Base-by-base conservation (phyloP, 2,329 filamentous ascomycete genomes). In the Leptographium radiaticola region DNA sequence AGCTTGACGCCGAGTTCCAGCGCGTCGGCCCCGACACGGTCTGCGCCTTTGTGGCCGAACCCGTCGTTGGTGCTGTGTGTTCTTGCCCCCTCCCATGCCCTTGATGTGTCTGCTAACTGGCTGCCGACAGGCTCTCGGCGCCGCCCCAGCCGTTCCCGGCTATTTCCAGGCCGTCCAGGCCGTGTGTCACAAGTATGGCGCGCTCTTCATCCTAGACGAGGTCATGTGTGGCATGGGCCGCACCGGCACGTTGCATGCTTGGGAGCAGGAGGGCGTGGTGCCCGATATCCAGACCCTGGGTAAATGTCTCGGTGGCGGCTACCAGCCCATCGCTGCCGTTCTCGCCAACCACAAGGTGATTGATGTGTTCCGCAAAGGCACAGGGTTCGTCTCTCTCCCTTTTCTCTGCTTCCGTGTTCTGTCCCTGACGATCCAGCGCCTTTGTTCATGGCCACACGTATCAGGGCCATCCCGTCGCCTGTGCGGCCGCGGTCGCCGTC, bases 11-110 rank as follows among this genome's bases (percentile, higher is more conserved):
- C 2, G 81, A 86, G 58, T 87, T 90, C 58, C 70, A 75, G 55
- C 67, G 73, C 1, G 63, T 87, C 0, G 86, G 84, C 0, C 76
- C 84, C 0, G 72, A 80, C 0, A 84, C 72, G 0, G 82, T 89
- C 1, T 84, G 80, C 52, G 85, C 82, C 0, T 88, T 90, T 61
- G 73, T 89, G 30, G 81, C 83, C 1, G 86, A 90, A 65, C 82
- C 86, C 0, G 75, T 90, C 1, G 84, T 86, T 15, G 85, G 86
- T 3, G 83, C 86, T 38, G 81, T 85, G 73, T 67, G 70, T 65
- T 5, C 5, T 25, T 25, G 25, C 25, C 25, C 25, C 25, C 31
- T 25, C 36, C 10, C 42, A 36, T 13, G 34, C 56, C 54, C 16
- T 55, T 49, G 15, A 15, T 20, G 13, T 7, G 18, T 4, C 25